Evolutionary conservation across 2,329 filamentous ascomycete species (phyloP).

Genomic region (Clonostachys rosea): DNA sequence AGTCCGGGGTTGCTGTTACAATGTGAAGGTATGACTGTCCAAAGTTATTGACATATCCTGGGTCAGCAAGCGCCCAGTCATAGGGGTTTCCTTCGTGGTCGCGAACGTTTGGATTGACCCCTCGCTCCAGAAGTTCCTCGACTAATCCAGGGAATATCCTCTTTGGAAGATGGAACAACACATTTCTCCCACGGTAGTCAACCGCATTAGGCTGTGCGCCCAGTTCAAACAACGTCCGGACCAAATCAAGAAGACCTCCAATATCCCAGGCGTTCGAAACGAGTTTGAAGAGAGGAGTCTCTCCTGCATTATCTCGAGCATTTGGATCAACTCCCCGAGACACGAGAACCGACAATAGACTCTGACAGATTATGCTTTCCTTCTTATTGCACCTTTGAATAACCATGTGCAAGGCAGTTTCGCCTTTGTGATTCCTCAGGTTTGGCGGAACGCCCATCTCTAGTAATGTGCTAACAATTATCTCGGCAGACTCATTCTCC

Average conservation of each 20-base stretch:
- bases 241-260: not conserved
- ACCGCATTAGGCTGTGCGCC: constrained; percentile 1
- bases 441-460: not conserved
- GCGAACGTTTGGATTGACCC: no score
- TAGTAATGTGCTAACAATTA: not conserved
- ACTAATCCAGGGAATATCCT: not conserved
- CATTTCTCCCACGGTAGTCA: not conserved
- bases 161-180: not conserved
- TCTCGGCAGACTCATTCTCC: no score
- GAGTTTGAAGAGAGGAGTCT: not conserved
- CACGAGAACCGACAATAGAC: not conserved
- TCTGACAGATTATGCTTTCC: not conserved
- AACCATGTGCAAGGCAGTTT: not conserved
- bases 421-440: not conserved
- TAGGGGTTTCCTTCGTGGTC: no score
- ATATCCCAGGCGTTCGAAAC: not conserved
- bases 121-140: not conserved
- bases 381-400: not conserved
- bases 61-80: no score
- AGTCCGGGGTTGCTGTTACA: not conserved
- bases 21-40: no score
- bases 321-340: not conserved
- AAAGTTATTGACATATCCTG: no score
- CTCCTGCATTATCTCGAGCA: not conserved
- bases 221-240: not conserved